A percentile compares a stretch with the other conserved stretches of the same genome.
These are phyloP conservation scores for Picocystis salinarum DNA, from an alignment of 139 green algal species.

Conservation along the genomic window DNA sequence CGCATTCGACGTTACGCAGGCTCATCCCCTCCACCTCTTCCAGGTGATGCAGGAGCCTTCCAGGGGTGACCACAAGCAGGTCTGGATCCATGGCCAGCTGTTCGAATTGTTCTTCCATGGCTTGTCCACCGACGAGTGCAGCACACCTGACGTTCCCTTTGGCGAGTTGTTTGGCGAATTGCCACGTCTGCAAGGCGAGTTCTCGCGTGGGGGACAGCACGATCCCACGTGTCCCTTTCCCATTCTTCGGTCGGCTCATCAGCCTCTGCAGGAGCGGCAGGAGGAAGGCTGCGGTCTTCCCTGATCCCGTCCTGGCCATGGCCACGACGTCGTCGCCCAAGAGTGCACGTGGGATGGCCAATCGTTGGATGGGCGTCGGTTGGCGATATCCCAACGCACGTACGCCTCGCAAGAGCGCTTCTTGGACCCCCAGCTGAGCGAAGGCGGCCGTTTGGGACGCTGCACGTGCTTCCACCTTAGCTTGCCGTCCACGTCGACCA, in stretches of 20 bases:
- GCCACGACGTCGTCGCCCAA: conserved; percentile 21
- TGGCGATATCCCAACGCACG: too few relatives aligned
- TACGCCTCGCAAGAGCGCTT: too few relatives aligned
- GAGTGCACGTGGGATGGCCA: neutral
- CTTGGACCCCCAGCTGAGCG: too few relatives aligned
- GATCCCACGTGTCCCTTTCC: conserved; percentile 52
- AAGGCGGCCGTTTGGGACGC: too few relatives aligned
- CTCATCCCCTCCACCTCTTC: conserved; percentile 21
- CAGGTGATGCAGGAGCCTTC: conserved; percentile 66
- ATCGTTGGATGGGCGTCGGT: conserved; percentile 2
- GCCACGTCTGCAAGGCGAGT: conserved; percentile 25
- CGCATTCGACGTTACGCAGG: conserved; percentile 25
- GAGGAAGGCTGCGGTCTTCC: conserved; percentile 92
- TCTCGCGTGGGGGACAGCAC: conserved; percentile 65
- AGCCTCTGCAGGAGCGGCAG: conserved; percentile 72
- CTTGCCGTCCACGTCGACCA: too few relatives aligned
- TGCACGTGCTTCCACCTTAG: too few relatives aligned
- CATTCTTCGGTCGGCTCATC: neutral
- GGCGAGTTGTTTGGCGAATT: conserved; percentile 44
- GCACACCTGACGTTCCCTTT: conserved; percentile 13
- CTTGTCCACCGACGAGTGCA: conserved; percentile 81
- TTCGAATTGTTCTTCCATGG: conserved; percentile 86
- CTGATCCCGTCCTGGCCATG: conserved; percentile 67
- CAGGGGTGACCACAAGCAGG: conserved; percentile 85
- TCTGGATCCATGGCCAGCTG: conserved; percentile 80